These are phyloP conservation scores for Yueomyces sp. DNA, from an alignment of 1,139 yeast species.

Conservation along the genomic window DNA sequence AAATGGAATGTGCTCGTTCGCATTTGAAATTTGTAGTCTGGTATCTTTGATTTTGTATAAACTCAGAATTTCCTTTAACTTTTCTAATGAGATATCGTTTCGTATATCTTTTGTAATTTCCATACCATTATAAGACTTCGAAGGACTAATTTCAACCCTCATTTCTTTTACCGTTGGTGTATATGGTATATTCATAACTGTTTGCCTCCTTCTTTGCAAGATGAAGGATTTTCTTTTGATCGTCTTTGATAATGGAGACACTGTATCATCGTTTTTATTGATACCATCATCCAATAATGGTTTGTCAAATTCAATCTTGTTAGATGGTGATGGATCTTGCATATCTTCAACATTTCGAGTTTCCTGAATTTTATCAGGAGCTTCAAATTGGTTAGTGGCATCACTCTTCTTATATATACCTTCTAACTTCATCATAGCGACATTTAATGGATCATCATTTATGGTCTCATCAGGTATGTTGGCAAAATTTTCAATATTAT, in stretches of 20 bases:
- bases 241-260: no score
- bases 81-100: slow-evolving; percentile 5
- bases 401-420: slow-evolving; percentile 35
- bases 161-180: slow-evolving; percentile 6
- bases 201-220: slow-evolving; percentile 28
- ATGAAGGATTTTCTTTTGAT: slow-evolving; percentile 22
- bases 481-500: slow-evolving; percentile 56
- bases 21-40: slow-evolving; percentile 14
- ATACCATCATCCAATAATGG: background rate
- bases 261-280: no score
- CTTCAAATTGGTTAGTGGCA: slow-evolving; percentile 1
- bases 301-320: slow-evolving; percentile 1
- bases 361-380: background rate
- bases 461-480: slow-evolving; percentile 69
- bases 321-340: background rate
- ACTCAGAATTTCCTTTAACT: slow-evolving; percentile 14
- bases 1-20: slow-evolving; percentile 58
- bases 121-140: slow-evolving; percentile 10
- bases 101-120: background rate
- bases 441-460: slow-evolving; percentile 58
- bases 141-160: no score
- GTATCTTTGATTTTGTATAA: slow-evolving; percentile 18
- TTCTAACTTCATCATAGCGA: slow-evolving; percentile 65
- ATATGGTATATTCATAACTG: slow-evolving; percentile 21
- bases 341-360: background rate